Conservation (phyloP, 345 rosid species). For the Gossypioides kirkii region DNA sequence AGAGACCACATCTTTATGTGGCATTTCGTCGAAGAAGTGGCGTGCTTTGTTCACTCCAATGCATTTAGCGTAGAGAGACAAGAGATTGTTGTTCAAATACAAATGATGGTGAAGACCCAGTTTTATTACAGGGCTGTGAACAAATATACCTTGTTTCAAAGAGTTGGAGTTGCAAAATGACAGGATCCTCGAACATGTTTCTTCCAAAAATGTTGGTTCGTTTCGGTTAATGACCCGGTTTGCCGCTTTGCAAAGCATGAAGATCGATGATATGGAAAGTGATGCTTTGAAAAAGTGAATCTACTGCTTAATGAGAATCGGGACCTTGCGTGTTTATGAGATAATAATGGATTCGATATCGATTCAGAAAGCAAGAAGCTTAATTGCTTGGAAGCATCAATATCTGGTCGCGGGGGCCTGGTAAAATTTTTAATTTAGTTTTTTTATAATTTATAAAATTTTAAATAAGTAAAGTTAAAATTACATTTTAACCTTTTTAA, state of each 20-base stretch:
- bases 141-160: constrained; percentile 40
- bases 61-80: constrained; percentile 45
- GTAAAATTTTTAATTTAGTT: no score
- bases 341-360: not conserved
- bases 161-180: constrained; percentile 47
- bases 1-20: constrained; percentile 48
- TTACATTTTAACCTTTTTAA: no score
- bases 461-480: no score
- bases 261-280: not conserved
- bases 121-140: constrained; percentile 54
- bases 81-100: constrained; percentile 55
- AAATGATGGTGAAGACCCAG: constrained; percentile 36
- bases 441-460: no score
- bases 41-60: constrained; percentile 33
- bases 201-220: constrained; percentile 32
- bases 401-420: no score
- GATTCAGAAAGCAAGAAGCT: no score
- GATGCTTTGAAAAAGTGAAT: not conserved
- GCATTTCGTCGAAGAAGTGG: constrained; percentile 73
- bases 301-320: not conserved
- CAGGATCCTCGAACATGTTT: constrained; percentile 37
- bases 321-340: not conserved
- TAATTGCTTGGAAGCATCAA: no score
- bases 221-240: constrained; percentile 14
- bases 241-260: constrained; percentile 30